Evolutionary conservation across 805 yeast genomes (phyloP), one percentile per base, ranked within the genome.

Genomic region (Ogataea chonburiensis): DNA sequence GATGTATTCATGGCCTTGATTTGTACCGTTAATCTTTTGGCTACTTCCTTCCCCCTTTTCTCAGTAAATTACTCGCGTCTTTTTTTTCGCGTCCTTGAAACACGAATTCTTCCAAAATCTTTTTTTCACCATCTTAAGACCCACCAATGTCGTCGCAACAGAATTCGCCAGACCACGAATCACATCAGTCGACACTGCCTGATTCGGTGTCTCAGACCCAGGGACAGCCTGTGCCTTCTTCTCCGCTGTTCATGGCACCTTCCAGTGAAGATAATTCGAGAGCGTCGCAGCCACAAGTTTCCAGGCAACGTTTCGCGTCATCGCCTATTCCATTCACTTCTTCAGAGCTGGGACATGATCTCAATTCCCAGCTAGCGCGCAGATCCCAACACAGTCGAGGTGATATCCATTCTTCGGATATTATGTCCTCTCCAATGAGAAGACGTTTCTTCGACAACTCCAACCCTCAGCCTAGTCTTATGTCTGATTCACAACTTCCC

Each of bases 391-490:
- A 70, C 39, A 67, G 77, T 38, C 75, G 96, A 64, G 87, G 93
- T 49, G 96, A 88, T 56, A 69, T 87, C 34, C 81, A 81, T 55
- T 75, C 81, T 0, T 69, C 81, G 0, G 94, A 85, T 36, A 54
- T 66, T 38, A 61, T 75, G n/a, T 74, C 86, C 0, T 79, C 94
- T 3, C 88, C 93, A 20, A 68, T 70, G 55, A 63, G 77, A 42
- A 66, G 88, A 54, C 67, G 88, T 47, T 68, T 77, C 40, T 76
- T 81, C 37, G 73, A 73, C 25, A 77, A 74, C 30, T 47, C 56
- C 10, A 50, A 51, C 14, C 34, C 49, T 7, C 34, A 47, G 16
- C 34, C 30, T 7, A 29, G 30, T 19, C 22, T 24, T 29, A 44
- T 53, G 21, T 53, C 59, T n/a, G 56, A 46, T 25, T 12, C 39